Evolutionary conservation across 2,329 filamentous ascomycete species (phyloP), one percentile per base, ranked within the genome.

Genomic region (Colletotrichum australisinense): DNA sequence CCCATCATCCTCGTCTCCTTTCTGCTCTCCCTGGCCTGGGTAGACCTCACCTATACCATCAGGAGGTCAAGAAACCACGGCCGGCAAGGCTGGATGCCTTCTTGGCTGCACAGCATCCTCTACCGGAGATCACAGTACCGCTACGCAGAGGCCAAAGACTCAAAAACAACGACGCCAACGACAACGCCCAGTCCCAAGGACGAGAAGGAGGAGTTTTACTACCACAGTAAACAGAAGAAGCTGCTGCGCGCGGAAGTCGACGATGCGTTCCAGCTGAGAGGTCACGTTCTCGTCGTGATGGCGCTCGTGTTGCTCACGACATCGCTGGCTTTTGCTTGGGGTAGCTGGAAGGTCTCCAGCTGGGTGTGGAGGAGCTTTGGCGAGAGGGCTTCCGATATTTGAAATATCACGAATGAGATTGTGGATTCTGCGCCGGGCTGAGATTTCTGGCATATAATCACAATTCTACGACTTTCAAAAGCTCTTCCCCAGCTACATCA

Each of bases 1-100:
- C 91, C 92, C 8, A 76, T 93, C 74, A 86, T 90, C 75, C 89
- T 93, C 79, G 84, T 90, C 63, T 88, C 90, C 26, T 93, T 93
- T 81, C 80, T 94, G 55, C 58, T 93, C 75, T 93, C 92, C 2
- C 88, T 94, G 58, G 86, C 88, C 78, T 81, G 93, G 64, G 87
- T 93, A 56, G 91, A 93, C 82, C 83, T 87, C 63, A 86, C 86
- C 71, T 84, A 90, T 86, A 82, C 89, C 77, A 78, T 85, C 78
- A 78, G 86, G 80, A 85, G 91, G 81, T 83, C 83, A 65, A 82
- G 82, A 72, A 79, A 78, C 67, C 81, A 84, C 77, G 74, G 80
- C 76, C 76, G 60, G 22, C 59, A 65, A 52, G 76, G 77, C 65
- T 76, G 80, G 28, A 73, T 85, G 60, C 84, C 83, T 5, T 65